Evolutionary conservation across 179 eudicot genomes (phyloP).

Genomic region (Beta corolliflora): DNA sequence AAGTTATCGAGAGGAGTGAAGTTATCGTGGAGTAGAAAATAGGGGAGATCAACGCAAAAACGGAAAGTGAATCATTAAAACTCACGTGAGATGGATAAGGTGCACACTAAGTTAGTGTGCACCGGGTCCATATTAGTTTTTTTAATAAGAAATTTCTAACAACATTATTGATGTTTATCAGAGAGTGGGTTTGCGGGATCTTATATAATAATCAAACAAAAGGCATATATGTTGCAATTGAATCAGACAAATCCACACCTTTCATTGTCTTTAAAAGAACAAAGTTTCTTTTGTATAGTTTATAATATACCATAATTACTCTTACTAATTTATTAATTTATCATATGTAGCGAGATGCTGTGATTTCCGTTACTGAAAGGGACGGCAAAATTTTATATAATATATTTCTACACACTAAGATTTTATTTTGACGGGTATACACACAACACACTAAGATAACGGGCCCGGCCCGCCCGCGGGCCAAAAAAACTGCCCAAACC

Average conservation of each 20-base stretch:
- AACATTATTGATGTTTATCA: not conserved
- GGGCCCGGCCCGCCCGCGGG: no score
- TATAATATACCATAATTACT: not conserved
- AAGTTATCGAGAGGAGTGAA: no score
- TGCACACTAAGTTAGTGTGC: no score
- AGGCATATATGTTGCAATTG: conserved; percentile 16
- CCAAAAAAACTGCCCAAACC: no score
- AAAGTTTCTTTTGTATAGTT: not conserved
- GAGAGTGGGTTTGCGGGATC: not conserved
- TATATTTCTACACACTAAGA: not conserved
- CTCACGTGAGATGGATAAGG: no score
- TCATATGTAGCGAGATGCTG: not conserved
- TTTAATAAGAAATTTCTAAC: no score
- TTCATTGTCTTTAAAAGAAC: conserved; percentile 23
- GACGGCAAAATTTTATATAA: not conserved
- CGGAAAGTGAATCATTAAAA: no score
- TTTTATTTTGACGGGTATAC: no score
- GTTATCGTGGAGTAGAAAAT: no score
- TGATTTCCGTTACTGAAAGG: not conserved
- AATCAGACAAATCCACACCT: conserved; percentile 23
- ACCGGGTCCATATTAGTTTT: no score
- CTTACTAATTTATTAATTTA: not conserved
- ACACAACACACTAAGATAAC: no score
- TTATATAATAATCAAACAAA: not conserved
- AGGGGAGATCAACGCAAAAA: no score